These are phyloP conservation scores for Cephaloascus fragrans DNA, from an alignment of 805 yeast species.

Conservation along the genomic window DNA sequence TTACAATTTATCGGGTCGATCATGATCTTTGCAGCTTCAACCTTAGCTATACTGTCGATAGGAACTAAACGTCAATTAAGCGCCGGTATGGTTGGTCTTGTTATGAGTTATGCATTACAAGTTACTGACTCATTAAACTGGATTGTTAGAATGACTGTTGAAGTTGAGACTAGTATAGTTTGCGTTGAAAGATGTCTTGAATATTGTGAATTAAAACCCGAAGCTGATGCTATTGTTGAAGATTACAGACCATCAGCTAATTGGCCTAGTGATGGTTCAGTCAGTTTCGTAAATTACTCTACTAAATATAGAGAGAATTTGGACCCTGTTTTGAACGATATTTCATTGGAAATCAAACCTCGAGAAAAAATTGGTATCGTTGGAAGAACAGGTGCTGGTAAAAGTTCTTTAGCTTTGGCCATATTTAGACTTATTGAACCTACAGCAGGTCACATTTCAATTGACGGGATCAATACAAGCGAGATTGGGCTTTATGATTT, in stretches of 20 bases:
- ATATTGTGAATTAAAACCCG: slow-evolving; percentile 37
- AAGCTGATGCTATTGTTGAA: slow-evolving; percentile 36
- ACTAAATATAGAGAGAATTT: slow-evolving; percentile 77
- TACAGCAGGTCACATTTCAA: slow-evolving; percentile 54
- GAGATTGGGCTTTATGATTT: slow-evolving; percentile 68
- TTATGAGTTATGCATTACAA: slow-evolving; percentile 54
- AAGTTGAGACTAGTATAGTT: slow-evolving; percentile 53
- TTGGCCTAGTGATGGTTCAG: slow-evolving; percentile 72
- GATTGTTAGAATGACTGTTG: slow-evolving; percentile 53
- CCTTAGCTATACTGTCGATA: slow-evolving; percentile 31
- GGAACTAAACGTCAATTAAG: slow-evolving; percentile 31
- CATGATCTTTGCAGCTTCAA: slow-evolving; percentile 41
- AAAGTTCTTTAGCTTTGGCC: slow-evolving; percentile 77
- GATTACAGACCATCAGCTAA: slow-evolving; percentile 19
- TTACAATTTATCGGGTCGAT: slow-evolving; percentile 52
- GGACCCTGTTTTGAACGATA: slow-evolving; percentile 66
- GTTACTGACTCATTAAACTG: slow-evolving; percentile 43
- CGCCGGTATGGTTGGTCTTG: slow-evolving; percentile 54
- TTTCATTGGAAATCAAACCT: slow-evolving; percentile 54
- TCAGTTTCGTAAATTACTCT: slow-evolving; percentile 64
- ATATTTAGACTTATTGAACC: slow-evolving; percentile 79
- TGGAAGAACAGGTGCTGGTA: slow-evolving; percentile 97
- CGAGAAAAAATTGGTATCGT: slow-evolving; percentile 90
- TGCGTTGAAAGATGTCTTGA: slow-evolving; percentile 62
- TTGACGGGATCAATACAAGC: slow-evolving; percentile 62